Conservation (phyloP, 148 eudicot species). For the Vaccinium vitisidaea region DNA sequence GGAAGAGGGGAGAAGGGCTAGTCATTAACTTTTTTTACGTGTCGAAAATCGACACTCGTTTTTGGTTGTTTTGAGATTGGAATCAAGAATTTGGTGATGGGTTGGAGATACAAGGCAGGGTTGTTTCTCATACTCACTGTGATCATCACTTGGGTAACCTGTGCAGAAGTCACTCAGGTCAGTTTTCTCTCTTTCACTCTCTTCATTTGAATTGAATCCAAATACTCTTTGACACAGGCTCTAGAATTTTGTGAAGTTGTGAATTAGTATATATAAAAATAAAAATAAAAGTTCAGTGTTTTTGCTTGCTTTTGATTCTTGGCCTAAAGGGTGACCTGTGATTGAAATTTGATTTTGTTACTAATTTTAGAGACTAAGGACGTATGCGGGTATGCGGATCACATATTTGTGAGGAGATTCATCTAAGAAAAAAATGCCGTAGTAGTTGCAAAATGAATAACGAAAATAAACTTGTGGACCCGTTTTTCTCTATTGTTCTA, state of each 20-base stretch:
- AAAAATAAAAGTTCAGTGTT: background rate
- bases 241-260: background rate
- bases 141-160: conserved; percentile 74
- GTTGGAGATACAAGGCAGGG: conserved; percentile 68
- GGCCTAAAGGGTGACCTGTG: background rate
- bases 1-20: background rate
- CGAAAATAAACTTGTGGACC: background rate
- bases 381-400: background rate
- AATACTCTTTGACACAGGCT: background rate
- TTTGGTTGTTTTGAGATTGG: background rate
- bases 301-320: background rate
- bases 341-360: background rate
- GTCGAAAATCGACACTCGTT: background rate
- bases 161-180: conserved; percentile 92
- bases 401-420: background rate
- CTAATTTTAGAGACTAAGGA: background rate
- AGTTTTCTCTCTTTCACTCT: background rate
- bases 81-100: conserved; percentile 35
- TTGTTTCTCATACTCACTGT: conserved; percentile 58
- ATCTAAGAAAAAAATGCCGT: background rate
- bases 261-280: too few species aligned
- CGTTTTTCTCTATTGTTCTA: background rate
- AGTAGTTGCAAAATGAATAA: background rate
- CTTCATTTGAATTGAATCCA: background rate
- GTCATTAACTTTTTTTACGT: background rate